Conservation (phyloP, 1,284 basidiomycete species). For the Ceratobasidium sp. region DNA sequence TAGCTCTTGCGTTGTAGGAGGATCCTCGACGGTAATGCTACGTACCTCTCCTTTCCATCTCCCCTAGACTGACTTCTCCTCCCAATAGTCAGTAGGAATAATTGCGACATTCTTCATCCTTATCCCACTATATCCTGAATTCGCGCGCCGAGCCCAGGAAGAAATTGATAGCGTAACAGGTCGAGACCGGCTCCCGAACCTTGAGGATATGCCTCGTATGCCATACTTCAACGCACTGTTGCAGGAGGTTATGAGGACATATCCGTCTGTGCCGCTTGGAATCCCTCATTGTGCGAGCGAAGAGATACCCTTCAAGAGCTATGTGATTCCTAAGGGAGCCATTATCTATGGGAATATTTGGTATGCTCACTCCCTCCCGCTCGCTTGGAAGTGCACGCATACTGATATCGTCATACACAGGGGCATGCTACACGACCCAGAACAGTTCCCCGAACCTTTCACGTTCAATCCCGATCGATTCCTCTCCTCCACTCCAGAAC, state of each 20-base stretch:
- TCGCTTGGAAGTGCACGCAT: too few species aligned
- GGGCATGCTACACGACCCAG: conserved; percentile 47
- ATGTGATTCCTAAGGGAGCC: conserved; percentile 12
- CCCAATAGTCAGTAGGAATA: conserved; percentile 12
- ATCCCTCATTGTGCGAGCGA: conserved; percentile 10
- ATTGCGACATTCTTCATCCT: conserved; percentile 44
- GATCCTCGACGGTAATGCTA: neutral
- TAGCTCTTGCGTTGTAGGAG: neutral
- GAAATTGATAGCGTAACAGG: conserved; percentile 50
- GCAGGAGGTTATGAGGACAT: conserved; percentile 47
- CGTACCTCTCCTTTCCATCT: neutral
- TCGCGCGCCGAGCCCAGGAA: conserved; percentile 46
- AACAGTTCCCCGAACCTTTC: conserved; percentile 42
- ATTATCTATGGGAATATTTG: conserved; percentile 25
- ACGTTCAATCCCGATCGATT: conserved; percentile 46
- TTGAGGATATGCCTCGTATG: conserved; percentile 47
- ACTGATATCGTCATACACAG: neutral
- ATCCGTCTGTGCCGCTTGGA: neutral
- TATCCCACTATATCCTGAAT: conserved; percentile 41
- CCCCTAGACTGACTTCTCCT: neutral
- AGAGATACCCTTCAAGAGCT: conserved; percentile 3
- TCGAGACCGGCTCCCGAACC: conserved; percentile 38
- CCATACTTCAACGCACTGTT: conserved; percentile 51
- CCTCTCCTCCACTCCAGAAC: conserved; percentile 31
- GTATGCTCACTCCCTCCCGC: neutral